Evolutionary conservation across 345 rosid species (phyloP).

Genomic region (Citropsis articulata): DNA sequence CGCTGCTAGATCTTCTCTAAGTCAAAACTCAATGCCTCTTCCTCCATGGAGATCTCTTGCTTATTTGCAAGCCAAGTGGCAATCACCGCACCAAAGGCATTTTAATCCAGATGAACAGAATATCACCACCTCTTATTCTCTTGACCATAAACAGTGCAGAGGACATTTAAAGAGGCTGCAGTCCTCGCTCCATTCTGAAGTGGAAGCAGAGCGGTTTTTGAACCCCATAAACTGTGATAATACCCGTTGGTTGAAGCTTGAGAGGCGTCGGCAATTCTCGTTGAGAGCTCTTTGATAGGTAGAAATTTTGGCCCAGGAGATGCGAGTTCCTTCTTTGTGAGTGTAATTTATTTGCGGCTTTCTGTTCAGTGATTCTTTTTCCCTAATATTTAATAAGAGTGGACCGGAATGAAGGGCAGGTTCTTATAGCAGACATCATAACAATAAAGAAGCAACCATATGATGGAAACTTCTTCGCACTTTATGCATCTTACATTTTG

Average conservation of each 20-base stretch:
- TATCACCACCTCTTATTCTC: constrained; percentile 20
- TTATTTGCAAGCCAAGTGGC: constrained; percentile 87
- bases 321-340: constrained; percentile 27
- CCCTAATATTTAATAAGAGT: constrained; percentile 25
- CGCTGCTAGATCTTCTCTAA: constrained; percentile 75
- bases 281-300: constrained; percentile 37
- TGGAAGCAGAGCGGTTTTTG: constrained; percentile 44
- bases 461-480: constrained; percentile 2
- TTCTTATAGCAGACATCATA: constrained; percentile 16
- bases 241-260: constrained; percentile 48
- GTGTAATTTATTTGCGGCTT: constrained; percentile 39
- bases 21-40: constrained; percentile 89
- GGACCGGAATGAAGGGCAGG: constrained; percentile 21
- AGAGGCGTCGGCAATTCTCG: constrained; percentile 43
- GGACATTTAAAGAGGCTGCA: constrained; percentile 72
- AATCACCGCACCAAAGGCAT: constrained; percentile 57
- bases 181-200: constrained; percentile 51
- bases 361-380: constrained; percentile 14
- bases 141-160: constrained; percentile 53
- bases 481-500: not conserved
- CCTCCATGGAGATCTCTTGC: constrained; percentile 97
- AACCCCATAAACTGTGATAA: constrained; percentile 46
- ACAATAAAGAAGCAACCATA: constrained; percentile 15
- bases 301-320: constrained; percentile 26
- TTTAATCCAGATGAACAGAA: constrained; percentile 37